These are phyloP conservation scores for Coleophoma cylindrospora DNA, from an alignment of 2,329 filamentous ascomycete genomes.

Conservation along the genomic window DNA sequence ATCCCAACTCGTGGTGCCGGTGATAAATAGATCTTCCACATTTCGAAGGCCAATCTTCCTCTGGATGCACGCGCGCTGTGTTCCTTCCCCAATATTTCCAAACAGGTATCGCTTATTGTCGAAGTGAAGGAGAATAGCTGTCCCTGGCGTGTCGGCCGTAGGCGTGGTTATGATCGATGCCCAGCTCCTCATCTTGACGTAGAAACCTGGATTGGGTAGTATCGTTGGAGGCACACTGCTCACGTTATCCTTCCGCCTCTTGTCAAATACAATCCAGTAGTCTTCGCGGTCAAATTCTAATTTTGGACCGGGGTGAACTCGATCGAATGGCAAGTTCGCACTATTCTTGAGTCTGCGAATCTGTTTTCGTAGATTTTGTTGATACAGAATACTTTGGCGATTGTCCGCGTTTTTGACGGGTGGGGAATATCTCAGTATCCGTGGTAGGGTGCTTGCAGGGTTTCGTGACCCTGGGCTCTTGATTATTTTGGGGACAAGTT, in stretches of 20 bases:
- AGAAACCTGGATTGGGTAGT: not conserved
- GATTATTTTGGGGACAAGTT: no score
- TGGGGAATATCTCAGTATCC: no score
- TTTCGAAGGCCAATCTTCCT: slow-evolving; percentile 60
- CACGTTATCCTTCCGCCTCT: slow-evolving; percentile 3
- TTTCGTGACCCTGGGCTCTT: no score
- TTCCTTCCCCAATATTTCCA: slow-evolving; percentile 77
- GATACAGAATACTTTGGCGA: no score
- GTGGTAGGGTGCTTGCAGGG: no score
- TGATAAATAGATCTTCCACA: slow-evolving; percentile 75
- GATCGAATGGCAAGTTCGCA: no score
- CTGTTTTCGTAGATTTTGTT: no score
- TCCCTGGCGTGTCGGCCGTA: slow-evolving; percentile 82
- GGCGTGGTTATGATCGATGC: slow-evolving; percentile 76
- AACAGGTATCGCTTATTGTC: slow-evolving; percentile 81
- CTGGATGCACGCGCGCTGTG: slow-evolving; percentile 63
- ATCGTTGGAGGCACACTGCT: not conserved
- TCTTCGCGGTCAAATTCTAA: no score
- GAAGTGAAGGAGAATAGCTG: slow-evolving; percentile 72
- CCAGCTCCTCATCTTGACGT: slow-evolving; percentile 60
- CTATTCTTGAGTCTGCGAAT: no score
- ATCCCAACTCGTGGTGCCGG: slow-evolving; percentile 70
- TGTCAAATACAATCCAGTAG: slow-evolving; percentile 1
- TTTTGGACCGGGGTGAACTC: no score
- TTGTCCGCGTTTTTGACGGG: no score